Percentiles rank a stretch among this genome's conserved stretches.
Conservation (phyloP, 345 rosid genomes). For the Lenwebbia sp. region DNA sequence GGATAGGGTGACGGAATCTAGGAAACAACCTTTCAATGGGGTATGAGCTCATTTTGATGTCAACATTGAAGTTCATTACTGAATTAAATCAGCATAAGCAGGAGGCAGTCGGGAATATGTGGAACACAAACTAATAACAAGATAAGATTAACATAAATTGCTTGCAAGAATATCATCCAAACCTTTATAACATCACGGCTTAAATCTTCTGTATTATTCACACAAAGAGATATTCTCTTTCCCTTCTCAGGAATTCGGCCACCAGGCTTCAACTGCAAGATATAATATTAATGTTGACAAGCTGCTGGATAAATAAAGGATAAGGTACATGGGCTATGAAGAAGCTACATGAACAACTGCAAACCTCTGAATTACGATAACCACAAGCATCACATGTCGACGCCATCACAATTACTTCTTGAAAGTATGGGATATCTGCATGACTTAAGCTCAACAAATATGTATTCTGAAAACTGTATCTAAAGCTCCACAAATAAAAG, state of each 20-base stretch:
- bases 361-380: constrained; percentile 92
- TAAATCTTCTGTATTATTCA: constrained; percentile 45
- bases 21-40: not conserved
- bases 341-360: not conserved
- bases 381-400: constrained; percentile 85
- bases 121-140: not conserved
- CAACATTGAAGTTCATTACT: not conserved
- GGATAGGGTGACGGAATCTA: not conserved
- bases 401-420: constrained; percentile 98
- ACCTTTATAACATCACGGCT: constrained; percentile 96
- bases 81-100: not conserved
- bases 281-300: not conserved
- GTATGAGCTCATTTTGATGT: not conserved
- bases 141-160: not conserved
- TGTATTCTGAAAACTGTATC: not conserved
- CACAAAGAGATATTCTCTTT: constrained; percentile 53
- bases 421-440: constrained; percentile 87
- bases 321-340: not conserved
- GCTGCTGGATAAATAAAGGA: not conserved
- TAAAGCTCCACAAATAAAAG: not conserved
- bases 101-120: not conserved
- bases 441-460: constrained; percentile 29
- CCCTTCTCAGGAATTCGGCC: constrained; percentile 85
- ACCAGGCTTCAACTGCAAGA: constrained; percentile 79
- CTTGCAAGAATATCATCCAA: not conserved